Base-by-base conservation (phyloP, 169 alveolate species). In the Miamiensis avidus region DNA sequence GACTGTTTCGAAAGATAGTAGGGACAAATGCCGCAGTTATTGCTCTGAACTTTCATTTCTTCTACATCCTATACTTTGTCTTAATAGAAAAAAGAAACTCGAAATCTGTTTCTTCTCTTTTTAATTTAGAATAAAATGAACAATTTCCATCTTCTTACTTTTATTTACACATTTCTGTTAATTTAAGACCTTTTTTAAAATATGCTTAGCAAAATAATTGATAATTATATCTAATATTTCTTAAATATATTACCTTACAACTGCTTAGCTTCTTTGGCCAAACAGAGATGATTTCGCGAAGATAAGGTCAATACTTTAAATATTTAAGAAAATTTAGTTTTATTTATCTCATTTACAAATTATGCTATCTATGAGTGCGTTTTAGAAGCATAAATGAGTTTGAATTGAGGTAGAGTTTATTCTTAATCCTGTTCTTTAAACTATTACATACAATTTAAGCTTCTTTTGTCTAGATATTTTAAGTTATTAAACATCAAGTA, bases 21-120 rank as follows among this genome's bases (percentile, higher is more conserved):
- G 28, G 97, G 95, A 76, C 97, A 94, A 34, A 81, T 84, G 26
- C 77, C 65, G 15, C 81, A 69, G 0, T 76, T 75, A 77, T 85
- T 31, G 6, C 91, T 89, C 27, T 87, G 16, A 49, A 86, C 74
- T 31, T 81, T 82, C 75, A 89, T 33, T 29, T 91, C 95, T 69
- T 89, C 91, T 29, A 87, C 82, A n/a, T 88, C 82, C 29, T 74
- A 65, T 30, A 64, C 34, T 73, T 49, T 49, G 20, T 49, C 20
- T 85, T 85, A 82, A 65, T 74, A 74, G 28, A 28, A 25, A 74
- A 74, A 25, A 25, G 30, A 25, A 25, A 74, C 26, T 74, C 4
- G 27, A 75, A 75, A 75, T 75, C 64, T 75, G 1, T 1, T 75
- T 75, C 6, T 29, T 49, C 69, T 49, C 69, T 49, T 49, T 11